Evolutionary conservation across 148 eudicot species (phyloP), one percentile per base, ranked within the genome.

Genomic region (Silene uniflora): DNA sequence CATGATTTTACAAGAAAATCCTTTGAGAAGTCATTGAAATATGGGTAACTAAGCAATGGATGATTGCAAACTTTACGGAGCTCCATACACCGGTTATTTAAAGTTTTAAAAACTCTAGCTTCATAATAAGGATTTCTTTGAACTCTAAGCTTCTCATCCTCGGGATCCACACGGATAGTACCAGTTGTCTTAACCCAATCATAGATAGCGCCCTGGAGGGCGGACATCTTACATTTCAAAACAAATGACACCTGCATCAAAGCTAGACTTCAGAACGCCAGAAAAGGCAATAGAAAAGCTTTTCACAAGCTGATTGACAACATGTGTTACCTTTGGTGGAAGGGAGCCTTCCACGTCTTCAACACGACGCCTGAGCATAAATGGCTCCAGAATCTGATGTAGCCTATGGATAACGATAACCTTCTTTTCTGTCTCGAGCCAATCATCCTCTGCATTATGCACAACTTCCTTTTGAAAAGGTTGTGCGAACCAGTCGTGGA

Each of bases 341-440:
- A 95, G 99, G 73, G 99, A 95, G 72, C 99, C 99, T 87, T 95
- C 99, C 69, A 95, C 99, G 80, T 95, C 99, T 86, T 95, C 99
- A 77, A 95, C 96, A 79, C 99, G 99, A 60, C 99, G 97, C 67
- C 99, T 87, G 68, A 95, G 99, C 99, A 95, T 95, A 73, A 95
- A 95, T 70, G 99, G 99, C 88, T 95, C 99, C 79, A 95, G 77
- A 71, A 95, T 95, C 79, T 95, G 99, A 84, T 95, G 99, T 76
- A 95, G 96, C 62, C 99, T 84, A 81, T 95, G 99, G 81, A 95
- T 95, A 79, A 95, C 85, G 71, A 95, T 95, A 71, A 95, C 97
- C 82, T 95, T 95, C 80, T 95, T 95, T 80, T 95, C 99, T 23
- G 97, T 95, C 84, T 95, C 99, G 55, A 95, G 97, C 99, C 99